Evolutionary conservation across 2,329 filamentous ascomycete species (phyloP), one percentile per base, ranked within the genome.

Genomic region (Fusarium compactum): DNA sequence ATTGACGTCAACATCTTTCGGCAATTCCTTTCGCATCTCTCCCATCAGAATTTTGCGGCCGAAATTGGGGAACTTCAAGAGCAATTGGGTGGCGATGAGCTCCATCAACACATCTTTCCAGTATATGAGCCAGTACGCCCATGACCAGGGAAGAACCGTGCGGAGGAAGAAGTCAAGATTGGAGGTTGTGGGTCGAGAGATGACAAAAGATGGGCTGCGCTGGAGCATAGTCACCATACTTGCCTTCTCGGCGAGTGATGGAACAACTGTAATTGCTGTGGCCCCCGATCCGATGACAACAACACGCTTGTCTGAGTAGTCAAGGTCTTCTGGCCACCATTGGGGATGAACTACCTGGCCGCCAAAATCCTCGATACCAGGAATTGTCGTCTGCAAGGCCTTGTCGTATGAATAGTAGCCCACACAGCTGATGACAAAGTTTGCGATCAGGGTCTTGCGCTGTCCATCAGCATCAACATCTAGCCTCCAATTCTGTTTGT

Each of bases 241-340:
- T 8, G 91, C 92, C 41, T 85, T 87, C 45, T 91, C 81, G 1
- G 89, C 88, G 47, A 97, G 80, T 48, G 85, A 87, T 1, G 93
- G 94, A 5, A 97, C 78, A 2, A 97, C 84, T 0, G 93, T 96
- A 51, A 95, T 81, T 9, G 93, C 91, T 0, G 94, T 97, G 4
- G 93, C 93, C 10, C 94, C 94, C 18, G 88, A 91, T 18, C 93
- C 93, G 67, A 96, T 88, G 62, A 95, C 84, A 45, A 93, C 86
- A 24, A 95, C 83, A 46, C 87, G 87, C 79, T 94, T 93, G 77
- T 84, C 83, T 8, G 83, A 79, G 76, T 91, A 91, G 73, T 92
- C 86, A 41, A 92, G 81, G 50, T 89, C 84, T 59, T 90, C 82
- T 0, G 91, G 91, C 92, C 92, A 95, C 83, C 91, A 93, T 74